Evolutionary conservation across 495 filamentous ascomycete species (phyloP).

Genomic region (Gamarada debralockiae): DNA sequence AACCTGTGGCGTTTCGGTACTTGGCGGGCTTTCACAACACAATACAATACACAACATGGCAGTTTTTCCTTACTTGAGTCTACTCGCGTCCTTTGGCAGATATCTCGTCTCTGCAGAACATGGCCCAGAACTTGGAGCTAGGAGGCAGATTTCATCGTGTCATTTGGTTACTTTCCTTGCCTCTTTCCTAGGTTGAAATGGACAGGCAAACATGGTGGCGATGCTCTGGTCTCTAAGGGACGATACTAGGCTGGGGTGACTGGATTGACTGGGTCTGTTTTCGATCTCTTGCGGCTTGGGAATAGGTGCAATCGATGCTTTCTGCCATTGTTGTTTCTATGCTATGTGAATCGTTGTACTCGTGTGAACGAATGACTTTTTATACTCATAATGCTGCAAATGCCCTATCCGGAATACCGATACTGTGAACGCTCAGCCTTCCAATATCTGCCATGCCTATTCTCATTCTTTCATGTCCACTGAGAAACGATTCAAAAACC

Average conservation of each 20-base stretch:
- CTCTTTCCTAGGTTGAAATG: neutral
- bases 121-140: neutral
- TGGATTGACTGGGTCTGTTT: conserved; percentile 1
- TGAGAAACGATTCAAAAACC: no score
- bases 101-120: neutral
- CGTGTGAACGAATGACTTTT: no score
- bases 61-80: conserved; percentile 17
- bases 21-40: neutral
- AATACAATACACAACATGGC: no score
- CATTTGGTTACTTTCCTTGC: neutral
- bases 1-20: conserved; percentile 5
- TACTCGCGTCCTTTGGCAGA: neutral
- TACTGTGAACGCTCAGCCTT: no score
- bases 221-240: neutral
- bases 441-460: no score
- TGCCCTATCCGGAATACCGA: no score
- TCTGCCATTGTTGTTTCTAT: conserved; percentile 15
- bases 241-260: neutral
- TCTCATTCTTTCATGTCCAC: no score
- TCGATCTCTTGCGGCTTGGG: conserved; percentile 15
- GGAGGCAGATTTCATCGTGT: neutral
- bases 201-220: no score
- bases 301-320: conserved; percentile 27
- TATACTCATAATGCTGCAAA: no score
- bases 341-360: neutral